These are phyloP conservation scores for Cyathus striatus DNA, from an alignment of 768 basidiomycete species.

Conservation along the genomic window DNA sequence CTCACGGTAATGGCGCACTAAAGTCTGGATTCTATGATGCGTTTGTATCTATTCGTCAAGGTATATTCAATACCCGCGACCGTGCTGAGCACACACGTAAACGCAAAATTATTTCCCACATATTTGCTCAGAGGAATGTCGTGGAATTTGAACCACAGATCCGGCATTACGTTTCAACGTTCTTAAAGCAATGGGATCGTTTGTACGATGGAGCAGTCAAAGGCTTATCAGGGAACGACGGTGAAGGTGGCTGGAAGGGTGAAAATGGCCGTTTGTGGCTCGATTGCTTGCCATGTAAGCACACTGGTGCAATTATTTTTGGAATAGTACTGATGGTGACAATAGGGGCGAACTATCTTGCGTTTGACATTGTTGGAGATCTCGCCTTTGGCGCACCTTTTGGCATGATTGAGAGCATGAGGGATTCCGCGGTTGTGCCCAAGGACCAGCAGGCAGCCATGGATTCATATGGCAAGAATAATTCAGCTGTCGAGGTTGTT, in stretches of 20 bases:
- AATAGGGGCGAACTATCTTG: constrained; percentile 49
- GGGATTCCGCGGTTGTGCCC: constrained; percentile 70
- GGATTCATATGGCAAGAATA: constrained; percentile 44
- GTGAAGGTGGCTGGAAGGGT: constrained; percentile 64
- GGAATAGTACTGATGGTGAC: constrained; percentile 1
- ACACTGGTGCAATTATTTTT: constrained; percentile 4
- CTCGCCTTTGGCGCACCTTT: constrained; percentile 86
- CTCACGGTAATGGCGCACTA: constrained; percentile 77
- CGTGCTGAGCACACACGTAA: constrained; percentile 80
- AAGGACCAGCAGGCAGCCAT: constrained; percentile 50
- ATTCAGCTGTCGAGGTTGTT: constrained; percentile 35
- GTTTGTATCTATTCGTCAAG: constrained; percentile 70
- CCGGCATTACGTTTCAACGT: constrained; percentile 46
- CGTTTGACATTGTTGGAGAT: constrained; percentile 77
- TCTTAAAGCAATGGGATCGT: constrained; percentile 74
- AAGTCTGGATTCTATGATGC: constrained; percentile 78
- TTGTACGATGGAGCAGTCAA: constrained; percentile 52
- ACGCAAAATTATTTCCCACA: constrained; percentile 85
- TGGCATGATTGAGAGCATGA: constrained; percentile 76
- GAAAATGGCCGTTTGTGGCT: constrained; percentile 63
- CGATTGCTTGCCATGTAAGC: constrained; percentile 68
- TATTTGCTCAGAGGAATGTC: constrained; percentile 82
- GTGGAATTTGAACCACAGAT: constrained; percentile 84
- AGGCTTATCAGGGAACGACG: constrained; percentile 52
- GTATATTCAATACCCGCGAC: constrained; percentile 76